Base-by-base conservation (phyloP, 331 rosid genomes). In the Phaseolus coccineus region DNA sequence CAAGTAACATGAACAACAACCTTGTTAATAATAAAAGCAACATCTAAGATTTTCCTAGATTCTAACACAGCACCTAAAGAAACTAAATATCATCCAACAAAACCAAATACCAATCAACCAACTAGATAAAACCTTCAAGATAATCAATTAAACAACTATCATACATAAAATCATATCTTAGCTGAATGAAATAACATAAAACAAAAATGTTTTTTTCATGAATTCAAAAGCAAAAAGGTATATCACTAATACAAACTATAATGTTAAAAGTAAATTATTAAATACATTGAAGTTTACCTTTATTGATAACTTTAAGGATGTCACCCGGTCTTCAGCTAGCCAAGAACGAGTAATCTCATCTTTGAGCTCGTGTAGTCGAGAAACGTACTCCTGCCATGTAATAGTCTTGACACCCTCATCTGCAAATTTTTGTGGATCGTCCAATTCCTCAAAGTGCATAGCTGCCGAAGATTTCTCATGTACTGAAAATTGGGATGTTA, bases 291-390 rank as follows among this genome's bases (percentile, higher is more conserved):
- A 52, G 76, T 30, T 83, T 78, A 93, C 99, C 93, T 95, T 91
- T 85, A 93, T 81, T 59, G 97, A 86, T 76, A 91, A 81, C 85
- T 87, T 95, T 75, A 95, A 76, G 69, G 93, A 80, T 80, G 94
- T 88, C 37, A 95, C 91, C 71, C 97, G 97, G 76, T 95, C 97
- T 48, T 86, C 88, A 59, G 91, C 87, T 76, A 84, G 82, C 99
- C 99, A 95, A 68, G 97, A 87, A 77, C 78, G 97, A 67, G 63
- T 73, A 57, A 95, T 88, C 82, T 95, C 97, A 83, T 90, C 96
- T 83, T 91, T 93, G 85, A 95, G 97, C 78, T 93, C 99, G 67
- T 91, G 97, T 47, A 95, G 72, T 51, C 90, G 85, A 58, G 97
- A 91, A 62, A 92, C 87, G 80, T 91, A 95, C 79, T 91, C 97